A percentile compares a stretch with the other conserved stretches of the same genome.
These are phyloP conservation scores for Xylariaceae sp. DNA, from an alignment of 2,329 filamentous ascomycete genomes.

Conservation along the genomic window DNA sequence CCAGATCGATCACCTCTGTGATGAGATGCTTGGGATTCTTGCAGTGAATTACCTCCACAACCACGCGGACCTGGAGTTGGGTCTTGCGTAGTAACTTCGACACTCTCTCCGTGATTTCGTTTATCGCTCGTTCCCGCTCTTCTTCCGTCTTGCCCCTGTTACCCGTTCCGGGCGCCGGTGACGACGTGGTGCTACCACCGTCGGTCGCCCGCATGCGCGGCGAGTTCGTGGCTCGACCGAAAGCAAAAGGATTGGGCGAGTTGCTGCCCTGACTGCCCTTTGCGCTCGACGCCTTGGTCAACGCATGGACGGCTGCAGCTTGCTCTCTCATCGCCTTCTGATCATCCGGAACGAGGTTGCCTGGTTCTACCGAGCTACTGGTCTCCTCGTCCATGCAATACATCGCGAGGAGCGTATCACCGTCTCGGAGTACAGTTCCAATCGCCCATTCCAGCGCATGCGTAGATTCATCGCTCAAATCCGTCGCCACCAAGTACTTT, in stretches of 20 bases:
- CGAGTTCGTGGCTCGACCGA: conserved; percentile 30
- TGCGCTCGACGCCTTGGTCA: conserved; percentile 37
- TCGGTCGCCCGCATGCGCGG: conserved; percentile 36
- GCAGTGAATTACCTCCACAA: conserved; percentile 96
- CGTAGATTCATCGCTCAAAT: conserved; percentile 87
- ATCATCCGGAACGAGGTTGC: conserved; percentile 62
- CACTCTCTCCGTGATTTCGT: conserved; percentile 77
- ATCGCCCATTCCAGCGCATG: conserved; percentile 98
- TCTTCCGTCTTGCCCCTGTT: conserved; percentile 61
- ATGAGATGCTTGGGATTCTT: conserved; percentile 96
- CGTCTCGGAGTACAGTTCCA: conserved; percentile 87
- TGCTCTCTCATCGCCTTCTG: conserved; percentile 71
- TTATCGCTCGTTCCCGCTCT: conserved; percentile 74
- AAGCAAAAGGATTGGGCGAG: conserved; percentile 28
- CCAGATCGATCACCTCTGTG: conserved; percentile 91
- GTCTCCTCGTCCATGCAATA: conserved; percentile 90
- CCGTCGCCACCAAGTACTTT: conserved; percentile 93
- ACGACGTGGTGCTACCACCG: conserved; percentile 34
- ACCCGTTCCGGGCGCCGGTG: conserved; percentile 45
- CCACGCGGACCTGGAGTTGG: conserved; percentile 82
- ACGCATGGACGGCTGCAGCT: conserved; percentile 62
- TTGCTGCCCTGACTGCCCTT: conserved; percentile 25
- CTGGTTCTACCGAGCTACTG: conserved; percentile 46
- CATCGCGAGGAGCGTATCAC: conserved; percentile 87
- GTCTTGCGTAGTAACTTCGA: conserved; percentile 87